Conservation (phyloP, 768 basidiomycete genomes). For the Agaricus blazei region DNA sequence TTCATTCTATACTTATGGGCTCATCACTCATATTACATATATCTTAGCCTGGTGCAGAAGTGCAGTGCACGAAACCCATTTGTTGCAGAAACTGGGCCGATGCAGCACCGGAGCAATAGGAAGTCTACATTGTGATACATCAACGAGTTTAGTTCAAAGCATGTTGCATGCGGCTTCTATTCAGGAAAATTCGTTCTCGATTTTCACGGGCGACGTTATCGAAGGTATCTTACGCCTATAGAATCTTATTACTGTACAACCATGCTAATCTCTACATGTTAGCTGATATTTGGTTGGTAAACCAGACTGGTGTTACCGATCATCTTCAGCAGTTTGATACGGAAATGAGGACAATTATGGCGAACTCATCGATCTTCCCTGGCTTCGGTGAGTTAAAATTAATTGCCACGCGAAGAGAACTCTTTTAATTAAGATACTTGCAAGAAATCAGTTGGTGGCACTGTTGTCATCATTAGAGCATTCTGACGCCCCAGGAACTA, state of each 20-base stretch:
- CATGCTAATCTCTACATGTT: background rate
- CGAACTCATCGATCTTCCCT: conserved; percentile 37
- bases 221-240: conserved; percentile 35
- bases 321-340: conserved; percentile 41
- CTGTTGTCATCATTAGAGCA: background rate
- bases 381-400: conserved; percentile 34
- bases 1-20: background rate
- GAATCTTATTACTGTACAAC: background rate
- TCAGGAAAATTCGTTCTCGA: conserved; percentile 37
- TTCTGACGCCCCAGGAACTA: conserved; percentile 15
- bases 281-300: background rate
- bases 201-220: conserved; percentile 64
- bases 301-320: conserved; percentile 34
- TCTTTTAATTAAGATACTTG: background rate
- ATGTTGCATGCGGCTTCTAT: conserved; percentile 41
- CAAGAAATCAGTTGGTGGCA: conserved; percentile 44
- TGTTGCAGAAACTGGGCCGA: conserved; percentile 53
- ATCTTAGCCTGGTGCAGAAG: conserved; percentile 44
- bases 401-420: too few relatives aligned
- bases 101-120: conserved; percentile 44
- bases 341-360: conserved; percentile 36
- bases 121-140: conserved; percentile 48
- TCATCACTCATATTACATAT: background rate
- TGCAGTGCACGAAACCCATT: conserved; percentile 56
- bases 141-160: conserved; percentile 40